phyloP scores from a whole-genome alignment of 2,329 filamentous ascomycete species.

The Pseudogymnoascus sp. region DNA sequence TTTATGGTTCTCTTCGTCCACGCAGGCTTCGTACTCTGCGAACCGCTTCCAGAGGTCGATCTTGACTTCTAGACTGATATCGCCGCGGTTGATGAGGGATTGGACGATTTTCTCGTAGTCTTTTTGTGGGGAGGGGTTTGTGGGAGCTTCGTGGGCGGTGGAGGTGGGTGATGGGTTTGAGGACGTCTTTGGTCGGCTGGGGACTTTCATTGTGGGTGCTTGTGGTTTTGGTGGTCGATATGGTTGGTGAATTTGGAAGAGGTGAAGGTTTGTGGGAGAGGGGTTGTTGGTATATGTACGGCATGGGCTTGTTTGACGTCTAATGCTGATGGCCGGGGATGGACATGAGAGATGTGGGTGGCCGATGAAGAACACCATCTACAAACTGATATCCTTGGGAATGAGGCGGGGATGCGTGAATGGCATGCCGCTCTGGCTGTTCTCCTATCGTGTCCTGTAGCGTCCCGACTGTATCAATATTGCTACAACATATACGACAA shows the following conservation, averaged over 20 bases:
- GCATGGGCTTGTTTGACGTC: background rate
- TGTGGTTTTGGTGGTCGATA: background rate
- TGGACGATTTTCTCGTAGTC: background rate
- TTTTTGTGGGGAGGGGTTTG: background rate
- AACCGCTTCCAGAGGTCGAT: conserved; percentile 1
- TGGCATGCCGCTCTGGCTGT: no score
- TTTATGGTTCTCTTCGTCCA: background rate
- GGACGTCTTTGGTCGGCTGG: background rate
- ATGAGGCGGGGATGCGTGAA: background rate
- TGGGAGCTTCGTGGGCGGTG: background rate
- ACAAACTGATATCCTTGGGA: background rate
- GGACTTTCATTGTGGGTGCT: background rate
- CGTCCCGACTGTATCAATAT: background rate
- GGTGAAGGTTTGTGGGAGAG: background rate
- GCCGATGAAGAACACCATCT: background rate
- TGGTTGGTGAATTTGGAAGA: background rate
- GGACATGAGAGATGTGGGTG: background rate
- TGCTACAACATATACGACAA: background rate
- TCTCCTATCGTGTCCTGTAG: background rate
- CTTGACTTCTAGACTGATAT: background rate
- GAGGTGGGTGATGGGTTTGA: background rate
- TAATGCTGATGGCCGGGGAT: background rate
- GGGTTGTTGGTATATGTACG: background rate
- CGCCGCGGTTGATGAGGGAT: background rate
- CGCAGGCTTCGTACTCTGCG: background rate